Base-by-base conservation (phyloP, 805 yeast species). In the Grigorovia transvaalensis region DNA sequence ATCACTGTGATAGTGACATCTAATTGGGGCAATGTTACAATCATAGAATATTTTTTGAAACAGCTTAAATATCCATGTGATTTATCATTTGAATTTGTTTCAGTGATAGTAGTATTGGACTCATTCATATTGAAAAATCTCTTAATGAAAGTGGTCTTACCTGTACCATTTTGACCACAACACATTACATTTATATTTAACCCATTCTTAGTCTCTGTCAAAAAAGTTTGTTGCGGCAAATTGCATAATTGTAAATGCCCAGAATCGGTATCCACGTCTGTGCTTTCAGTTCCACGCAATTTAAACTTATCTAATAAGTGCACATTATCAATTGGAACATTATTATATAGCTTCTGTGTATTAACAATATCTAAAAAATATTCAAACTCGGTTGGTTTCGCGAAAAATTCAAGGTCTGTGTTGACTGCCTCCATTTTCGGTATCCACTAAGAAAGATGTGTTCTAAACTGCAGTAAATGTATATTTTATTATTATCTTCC, bases 161-260 rank as follows among this genome's bases (percentile, higher is more conserved):
- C 96, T 50, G 86, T 74, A 2, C 96, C 96, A 49, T 85, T 74
- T 67, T 85, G 89, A 33, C 97, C 96, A 47, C 85, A 89, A 41
- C 88, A 80, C 85, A 89, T 80, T 52, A 90, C 61, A 46, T 95
- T 88, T 69, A 87, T 85, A 27, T 81, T 73, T 19, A 87, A 81
- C 17, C 96, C 96, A 52, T 74, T 38, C 17, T 38, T 38, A 7
- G 42, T 38, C 73, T 55, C 74, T 77, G 48, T 76, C 59, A 11
- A 56, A 59, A 38, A 67, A 49, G 4, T 50, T 13, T 38, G 42
- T 38, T 38, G n/a, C n/a, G 42, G 42, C 15, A 38, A 38, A 7
- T 7, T 59, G 51, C 71, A 74, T 1, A 29, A 9, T 15, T 69
- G 69, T 9, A 71, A 56, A 1, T 50, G 18, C 8, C 55, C 57